Evolutionary conservation across 768 basidiomycete genomes (phyloP).

Genomic region (Phlebiopsis gigantea): DNA sequence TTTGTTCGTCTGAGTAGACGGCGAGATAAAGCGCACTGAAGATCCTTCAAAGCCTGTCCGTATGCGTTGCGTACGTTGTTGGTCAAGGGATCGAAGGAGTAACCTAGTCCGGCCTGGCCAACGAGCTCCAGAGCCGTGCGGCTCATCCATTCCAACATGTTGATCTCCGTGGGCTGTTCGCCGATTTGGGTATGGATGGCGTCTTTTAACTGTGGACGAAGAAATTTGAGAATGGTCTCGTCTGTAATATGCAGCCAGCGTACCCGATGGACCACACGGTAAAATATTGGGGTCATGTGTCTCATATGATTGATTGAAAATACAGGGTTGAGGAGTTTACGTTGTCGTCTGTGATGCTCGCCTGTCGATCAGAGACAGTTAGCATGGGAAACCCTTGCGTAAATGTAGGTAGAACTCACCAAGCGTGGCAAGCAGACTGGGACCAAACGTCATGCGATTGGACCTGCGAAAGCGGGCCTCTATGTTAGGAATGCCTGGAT

Average conservation of each 20-base stretch:
- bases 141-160: slow-evolving; percentile 25
- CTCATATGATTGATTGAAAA: slow-evolving; percentile 27
- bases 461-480: slow-evolving; percentile 12
- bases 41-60: slow-evolving; percentile 24
- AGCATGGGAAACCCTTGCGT: background rate
- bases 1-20: background rate
- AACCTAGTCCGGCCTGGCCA: slow-evolving; percentile 42
- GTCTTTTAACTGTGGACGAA: slow-evolving; percentile 13
- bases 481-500: no score
- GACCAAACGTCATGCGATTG: slow-evolving; percentile 17
- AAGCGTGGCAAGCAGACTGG: slow-evolving; percentile 20
- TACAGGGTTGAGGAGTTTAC: slow-evolving; percentile 27
- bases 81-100: slow-evolving; percentile 31
- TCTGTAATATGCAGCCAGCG: background rate
- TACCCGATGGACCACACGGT: slow-evolving; percentile 10
- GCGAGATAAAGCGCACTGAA: slow-evolving; percentile 22
- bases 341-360: slow-evolving; percentile 24
- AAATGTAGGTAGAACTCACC: background rate
- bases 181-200: slow-evolving; percentile 9
- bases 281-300: slow-evolving; percentile 23
- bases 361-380: slow-evolving; percentile 12
- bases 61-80: slow-evolving; percentile 18
- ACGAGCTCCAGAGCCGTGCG: slow-evolving; percentile 32
- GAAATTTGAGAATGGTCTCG: no score
- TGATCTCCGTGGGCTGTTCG: slow-evolving; percentile 11